Evolutionary conservation across 306 rosid species (phyloP), one percentile per base, ranked within the genome.

Genomic region (Acacia acuminata): DNA sequence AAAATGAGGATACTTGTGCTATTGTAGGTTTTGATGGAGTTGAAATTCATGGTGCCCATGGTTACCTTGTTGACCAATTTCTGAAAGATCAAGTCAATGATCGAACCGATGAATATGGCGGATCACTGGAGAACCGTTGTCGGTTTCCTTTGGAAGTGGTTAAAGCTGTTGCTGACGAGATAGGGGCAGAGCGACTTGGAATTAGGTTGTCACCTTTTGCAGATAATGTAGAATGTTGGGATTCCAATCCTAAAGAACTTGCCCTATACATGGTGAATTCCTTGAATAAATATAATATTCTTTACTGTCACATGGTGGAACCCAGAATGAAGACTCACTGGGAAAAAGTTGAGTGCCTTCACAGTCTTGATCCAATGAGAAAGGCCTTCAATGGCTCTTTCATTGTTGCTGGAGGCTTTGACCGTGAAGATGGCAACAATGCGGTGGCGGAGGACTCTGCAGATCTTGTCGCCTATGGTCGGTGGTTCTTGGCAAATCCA

Each of bases 131-230:
- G 67, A 61, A 61, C 8, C 67, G 67, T 24, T 61, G 36, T 61
- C 36, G 67, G 36, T 61, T 61, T 61, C 32, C 67, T 24, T 24
- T 61, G 36, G 67, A 61, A 11, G 34, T 61, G 25, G 67, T 61
- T 24, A 25, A 61, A 61, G 67, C 34, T 11, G 36, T 24, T 61
- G 5, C 7, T 4, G 67, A 61, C 3, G 67, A 61, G 67, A 61
- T 61, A 61, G 67, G 67, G 36, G 34, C 36, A 24, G 67, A 61
- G 67, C 16, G 36, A 24, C 36, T 61, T 76, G 97, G 97, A 70
- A 88, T 94, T 22, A 86, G 90, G 43, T 51, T 88, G n/a, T 90
- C 94, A 51, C 97, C 97, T n/a, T 94, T 90, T 77, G 67, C 67
- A 24, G 6, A 61, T 4, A 4, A 24, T 61, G 17, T 7, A 25